Percentiles rank a stretch among this genome's conserved stretches.
These are phyloP conservation scores for Lachnellula hyalina DNA, from an alignment of 2,329 filamentous ascomycete species.

Conservation along the genomic window DNA sequence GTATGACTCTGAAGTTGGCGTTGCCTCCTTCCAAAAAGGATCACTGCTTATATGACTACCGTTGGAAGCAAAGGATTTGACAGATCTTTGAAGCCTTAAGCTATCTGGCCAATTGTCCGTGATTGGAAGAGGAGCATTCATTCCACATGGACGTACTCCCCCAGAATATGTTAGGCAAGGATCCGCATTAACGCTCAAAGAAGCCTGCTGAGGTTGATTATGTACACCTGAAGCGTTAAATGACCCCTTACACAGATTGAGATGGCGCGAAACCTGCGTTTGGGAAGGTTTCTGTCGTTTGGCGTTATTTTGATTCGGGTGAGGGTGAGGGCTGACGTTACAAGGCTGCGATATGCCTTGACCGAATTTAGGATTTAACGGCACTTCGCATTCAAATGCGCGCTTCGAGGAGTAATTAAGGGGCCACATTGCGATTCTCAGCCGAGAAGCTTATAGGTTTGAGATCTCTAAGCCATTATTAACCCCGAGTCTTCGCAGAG, in stretches of 20 bases:
- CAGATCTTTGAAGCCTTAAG: neutral
- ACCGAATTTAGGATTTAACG: neutral
- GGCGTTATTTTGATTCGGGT: neutral
- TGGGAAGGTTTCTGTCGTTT: neutral
- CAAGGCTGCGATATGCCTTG: neutral
- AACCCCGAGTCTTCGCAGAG: neutral
- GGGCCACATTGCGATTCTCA: neutral
- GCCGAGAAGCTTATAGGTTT: neutral
- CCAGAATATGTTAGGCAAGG: no score
- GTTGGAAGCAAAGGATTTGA: neutral
- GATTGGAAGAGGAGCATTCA: no score
- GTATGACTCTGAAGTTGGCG: neutral
- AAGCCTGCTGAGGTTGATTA: no score
- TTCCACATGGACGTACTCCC: no score
- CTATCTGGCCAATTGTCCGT: no score
- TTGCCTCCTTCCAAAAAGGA: neutral
- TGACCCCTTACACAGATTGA: no score
- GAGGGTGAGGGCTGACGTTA: neutral
- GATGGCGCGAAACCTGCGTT: neutral
- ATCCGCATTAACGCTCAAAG: no score
- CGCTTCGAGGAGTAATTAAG: neutral
- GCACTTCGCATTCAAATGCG: neutral
- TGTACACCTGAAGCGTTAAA: no score
- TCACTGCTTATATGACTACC: neutral
- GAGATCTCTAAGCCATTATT: neutral